Base-by-base conservation (phyloP, 1,284 basidiomycete species). In the Macrocystidia cucumis region DNA sequence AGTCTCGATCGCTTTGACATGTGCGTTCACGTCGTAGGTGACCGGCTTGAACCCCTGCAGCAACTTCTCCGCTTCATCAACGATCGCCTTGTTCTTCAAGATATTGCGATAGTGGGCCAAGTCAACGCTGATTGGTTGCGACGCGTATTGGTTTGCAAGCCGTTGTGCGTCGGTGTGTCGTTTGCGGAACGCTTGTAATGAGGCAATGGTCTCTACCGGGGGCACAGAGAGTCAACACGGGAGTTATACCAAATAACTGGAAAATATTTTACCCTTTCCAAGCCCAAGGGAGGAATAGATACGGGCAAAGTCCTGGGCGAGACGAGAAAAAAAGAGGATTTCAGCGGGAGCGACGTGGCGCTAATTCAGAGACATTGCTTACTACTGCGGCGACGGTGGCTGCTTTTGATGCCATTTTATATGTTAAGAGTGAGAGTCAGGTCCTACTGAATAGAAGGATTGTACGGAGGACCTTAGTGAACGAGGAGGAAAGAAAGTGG, bases 161-260 rank as follows among this genome's bases (percentile, higher is more conserved):
- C 88, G 86, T 56, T 87, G 78, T 39, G 96, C 93, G 40, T 95
- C 89, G 48, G 74, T 71, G 65, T 93, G 79, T 45, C 96, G 90
- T 65, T 96, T 96, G 61, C 96, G 87, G 84, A 99, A 98, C 29
- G 90, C 86, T 60, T 91, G 86, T 41, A 99, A 78, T 44, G 89
- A 67, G 39, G 86, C 69, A 51, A 95, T 71, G 50, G 92, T 93
- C 68, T 95, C 90, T 93, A 61, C 23, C 30, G 18, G 29, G 41
- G n/a, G 27, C n/a, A n/a, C n/a, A n/a, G n/a, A n/a, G n/a, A n/a
- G n/a, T 42, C n/a, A 28, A 19, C 25, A 29, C 23, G 21, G 35
- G 27, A 12, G 5, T 11, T 9, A 13, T 35, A 32, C 14, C 16
- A 25, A 7, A 16, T 20, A 27, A 22, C 12, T 37, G 25, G 31